A percentile compares a stretch with the other conserved stretches of the same genome.
Conservation (phyloP, 257 asterid genomes). For the Ilex asprella region DNA sequence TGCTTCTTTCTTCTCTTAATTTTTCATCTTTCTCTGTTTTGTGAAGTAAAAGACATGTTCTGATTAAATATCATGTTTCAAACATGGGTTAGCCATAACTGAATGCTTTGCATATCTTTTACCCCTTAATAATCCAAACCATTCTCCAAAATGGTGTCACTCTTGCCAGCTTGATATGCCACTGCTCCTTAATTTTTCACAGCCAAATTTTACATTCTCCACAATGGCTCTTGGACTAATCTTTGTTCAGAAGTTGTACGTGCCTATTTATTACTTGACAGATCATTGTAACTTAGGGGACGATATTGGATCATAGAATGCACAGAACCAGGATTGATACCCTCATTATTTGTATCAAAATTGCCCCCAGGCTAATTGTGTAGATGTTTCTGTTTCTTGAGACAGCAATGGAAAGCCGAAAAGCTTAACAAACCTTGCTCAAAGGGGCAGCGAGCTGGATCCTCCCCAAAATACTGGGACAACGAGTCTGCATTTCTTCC, state of each 20-base stretch:
- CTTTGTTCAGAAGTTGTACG: neutral
- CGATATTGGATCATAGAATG: neutral
- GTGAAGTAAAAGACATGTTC: no score
- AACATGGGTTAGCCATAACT: no score
- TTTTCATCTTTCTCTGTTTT: no score
- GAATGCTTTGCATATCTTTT: no score
- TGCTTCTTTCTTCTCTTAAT: no score
- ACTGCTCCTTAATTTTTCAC: neutral
- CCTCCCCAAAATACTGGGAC: slow-evolving; percentile 93
- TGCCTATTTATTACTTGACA: neutral
- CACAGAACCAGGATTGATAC: no score
- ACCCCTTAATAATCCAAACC: no score
- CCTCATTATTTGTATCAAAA: no score
- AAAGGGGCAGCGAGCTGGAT: slow-evolving; percentile 97
- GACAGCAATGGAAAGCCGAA: neutral
- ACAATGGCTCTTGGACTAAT: neutral
- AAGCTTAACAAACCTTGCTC: slow-evolving; percentile 64
- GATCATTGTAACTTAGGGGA: neutral
- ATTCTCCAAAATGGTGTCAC: no score
- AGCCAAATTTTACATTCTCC: neutral
- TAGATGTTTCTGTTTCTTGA: neutral
- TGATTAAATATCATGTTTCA: no score
- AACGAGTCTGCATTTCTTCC: slow-evolving; percentile 97
- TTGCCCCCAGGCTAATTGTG: no score
- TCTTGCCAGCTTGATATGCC: no score